Percentiles rank a stretch among this genome's conserved stretches.
phyloP scores from a whole-genome alignment of 768 basidiomycete genomes.

The Scleroderma bovista region DNA sequence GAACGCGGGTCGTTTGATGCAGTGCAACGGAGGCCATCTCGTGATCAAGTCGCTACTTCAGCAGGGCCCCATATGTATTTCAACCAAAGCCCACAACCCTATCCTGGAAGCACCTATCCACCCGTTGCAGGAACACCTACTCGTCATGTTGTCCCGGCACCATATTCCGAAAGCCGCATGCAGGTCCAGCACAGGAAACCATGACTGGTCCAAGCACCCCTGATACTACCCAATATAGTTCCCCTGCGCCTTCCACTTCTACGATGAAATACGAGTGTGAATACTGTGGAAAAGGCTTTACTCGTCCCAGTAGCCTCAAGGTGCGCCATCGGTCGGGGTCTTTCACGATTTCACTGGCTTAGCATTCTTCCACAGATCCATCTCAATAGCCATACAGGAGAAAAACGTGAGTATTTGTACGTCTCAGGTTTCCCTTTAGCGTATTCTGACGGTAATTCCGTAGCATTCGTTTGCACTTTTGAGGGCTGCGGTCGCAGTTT shows the following conservation, averaged over 20 bases:
- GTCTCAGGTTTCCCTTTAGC: conserved; percentile 4
- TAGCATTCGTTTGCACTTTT: conserved; percentile 73
- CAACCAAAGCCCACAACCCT: conserved; percentile 15
- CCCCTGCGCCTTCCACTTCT: conserved; percentile 25
- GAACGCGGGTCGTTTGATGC: conserved; percentile 24
- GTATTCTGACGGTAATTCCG: conserved; percentile 3
- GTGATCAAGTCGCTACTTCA: conserved; percentile 20
- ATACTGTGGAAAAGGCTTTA: conserved; percentile 80
- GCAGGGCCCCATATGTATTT: conserved; percentile 23
- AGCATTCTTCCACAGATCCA: conserved; percentile 52
- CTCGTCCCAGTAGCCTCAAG: conserved; percentile 77
- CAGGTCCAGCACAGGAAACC: conserved; percentile 17
- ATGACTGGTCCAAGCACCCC: conserved; percentile 3
- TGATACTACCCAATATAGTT: conserved; percentile 13
- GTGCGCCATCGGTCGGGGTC: conserved; percentile 30
- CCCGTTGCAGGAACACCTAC: conserved; percentile 4
- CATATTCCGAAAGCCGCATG: conserved; percentile 11
- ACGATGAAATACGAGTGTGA: conserved; percentile 64
- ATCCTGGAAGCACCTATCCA: conserved; percentile 12
- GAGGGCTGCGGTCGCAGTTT: conserved; percentile 76
- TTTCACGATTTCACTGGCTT: background rate
- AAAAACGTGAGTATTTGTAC: conserved; percentile 58
- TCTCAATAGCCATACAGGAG: conserved; percentile 78
- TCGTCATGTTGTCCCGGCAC: conserved; percentile 17
- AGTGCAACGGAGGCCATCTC: conserved; percentile 20